Evolutionary conservation across 768 basidiomycete species (phyloP).

Genomic region (Amanita muscaria): DNA sequence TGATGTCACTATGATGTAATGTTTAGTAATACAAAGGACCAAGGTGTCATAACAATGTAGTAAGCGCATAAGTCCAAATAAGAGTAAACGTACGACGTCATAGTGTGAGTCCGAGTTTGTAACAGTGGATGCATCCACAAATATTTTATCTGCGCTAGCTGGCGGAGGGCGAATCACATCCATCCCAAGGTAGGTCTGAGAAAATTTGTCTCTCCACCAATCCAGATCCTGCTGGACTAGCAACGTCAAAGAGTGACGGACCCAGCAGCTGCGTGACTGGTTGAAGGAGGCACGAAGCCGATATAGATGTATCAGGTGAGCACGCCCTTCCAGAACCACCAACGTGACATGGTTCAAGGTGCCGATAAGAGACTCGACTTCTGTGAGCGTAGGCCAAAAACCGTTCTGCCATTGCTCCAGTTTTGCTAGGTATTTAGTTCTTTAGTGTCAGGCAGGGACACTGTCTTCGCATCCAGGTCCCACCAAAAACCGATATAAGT

Average conservation of each 20-base stretch:
- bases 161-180: neutral
- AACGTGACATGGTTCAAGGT: conserved; percentile 27
- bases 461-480: conserved; percentile 20
- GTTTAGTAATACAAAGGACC: too few relatives aligned
- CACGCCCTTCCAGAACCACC: conserved; percentile 20
- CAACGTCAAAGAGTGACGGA: too few relatives aligned
- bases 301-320: conserved; percentile 8
- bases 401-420: conserved; percentile 15
- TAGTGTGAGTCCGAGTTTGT: too few relatives aligned
- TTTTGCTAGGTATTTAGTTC: conserved; percentile 18
- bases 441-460: conserved; percentile 24
- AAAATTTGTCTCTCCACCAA: too few relatives aligned
- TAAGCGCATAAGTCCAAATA: too few relatives aligned
- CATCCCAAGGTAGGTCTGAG: too few relatives aligned
- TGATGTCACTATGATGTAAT: too few relatives aligned
- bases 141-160: conserved; percentile 4
- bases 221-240: too few relatives aligned
- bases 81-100: too few relatives aligned
- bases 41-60: too few relatives aligned
- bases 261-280: too few relatives aligned
- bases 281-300: too few relatives aligned
- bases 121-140: conserved; percentile 19
- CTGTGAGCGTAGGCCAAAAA: neutral
- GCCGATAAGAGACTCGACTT: conserved; percentile 28
- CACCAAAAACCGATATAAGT: conserved; percentile 31